Percentiles rank a stretch among this genome's conserved stretches.
Evolutionary conservation across 306 rosid genomes (phyloP).

Genomic region (Malus domestica): ASM211411v1 NC_041803.1:8647001-8647500

Average conservation of each 20-base stretch:
- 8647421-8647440: no score
- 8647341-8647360: neutral
- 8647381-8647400: no score
- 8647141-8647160: no score
- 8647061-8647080: constrained; percentile 34
- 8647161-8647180: no score
- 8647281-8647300: neutral
- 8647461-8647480: neutral
- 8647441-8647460: no score
- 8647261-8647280: neutral
- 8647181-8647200: no score
- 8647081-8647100: neutral
- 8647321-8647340: neutral
- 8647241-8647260: neutral
- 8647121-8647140: no score
- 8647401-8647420: no score
- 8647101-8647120: fast-evolving
- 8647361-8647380: no score
- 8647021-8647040: neutral
- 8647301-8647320: neutral
- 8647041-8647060: neutral
- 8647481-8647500: neutral
- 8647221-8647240: no score
- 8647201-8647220: fast-evolving
- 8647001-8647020: neutral